Evolutionary conservation across 306 rosid species (phyloP).

Genomic region (Acmispon strigosus): DNA sequence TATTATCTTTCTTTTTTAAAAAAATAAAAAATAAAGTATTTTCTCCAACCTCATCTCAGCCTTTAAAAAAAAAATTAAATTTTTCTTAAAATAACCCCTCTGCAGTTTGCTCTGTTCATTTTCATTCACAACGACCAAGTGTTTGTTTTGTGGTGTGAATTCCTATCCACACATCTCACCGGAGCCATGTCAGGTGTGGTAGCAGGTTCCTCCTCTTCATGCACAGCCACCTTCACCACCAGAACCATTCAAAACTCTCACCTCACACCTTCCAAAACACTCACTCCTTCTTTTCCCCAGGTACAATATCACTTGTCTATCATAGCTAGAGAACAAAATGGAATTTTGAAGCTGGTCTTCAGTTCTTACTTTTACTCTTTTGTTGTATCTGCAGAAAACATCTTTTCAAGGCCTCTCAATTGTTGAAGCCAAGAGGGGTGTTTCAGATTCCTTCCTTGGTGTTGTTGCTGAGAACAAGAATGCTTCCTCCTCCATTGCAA

Average conservation of each 20-base stretch:
- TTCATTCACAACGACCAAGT: background rate
- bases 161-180: background rate
- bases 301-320: slow-evolving; percentile 18
- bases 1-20: slow-evolving; percentile 27
- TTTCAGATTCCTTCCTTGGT: slow-evolving; percentile 30
- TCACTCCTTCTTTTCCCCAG: slow-evolving; percentile 30
- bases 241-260: slow-evolving; percentile 34
- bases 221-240: slow-evolving; percentile 46
- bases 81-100: background rate
- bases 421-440: slow-evolving; percentile 55
- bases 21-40: background rate
- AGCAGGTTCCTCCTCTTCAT: slow-evolving; percentile 58
- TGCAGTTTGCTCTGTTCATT: background rate
- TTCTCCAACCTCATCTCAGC: background rate
- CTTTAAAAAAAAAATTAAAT: no score
- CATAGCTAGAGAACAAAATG: background rate
- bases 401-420: slow-evolving; percentile 70
- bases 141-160: background rate
- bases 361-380: background rate
- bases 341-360: background rate
- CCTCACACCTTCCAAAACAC: slow-evolving; percentile 29
- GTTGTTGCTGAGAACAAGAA: slow-evolving; percentile 21
- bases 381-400: slow-evolving; percentile 43
- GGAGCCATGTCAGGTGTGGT: slow-evolving; percentile 58
- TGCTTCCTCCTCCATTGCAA: slow-evolving; percentile 5